Percentiles rank a stretch among this genome's conserved stretches.
Conservation (phyloP, 495 filamentous ascomycete genomes). For the Staphylotrichum longicolle region DNA sequence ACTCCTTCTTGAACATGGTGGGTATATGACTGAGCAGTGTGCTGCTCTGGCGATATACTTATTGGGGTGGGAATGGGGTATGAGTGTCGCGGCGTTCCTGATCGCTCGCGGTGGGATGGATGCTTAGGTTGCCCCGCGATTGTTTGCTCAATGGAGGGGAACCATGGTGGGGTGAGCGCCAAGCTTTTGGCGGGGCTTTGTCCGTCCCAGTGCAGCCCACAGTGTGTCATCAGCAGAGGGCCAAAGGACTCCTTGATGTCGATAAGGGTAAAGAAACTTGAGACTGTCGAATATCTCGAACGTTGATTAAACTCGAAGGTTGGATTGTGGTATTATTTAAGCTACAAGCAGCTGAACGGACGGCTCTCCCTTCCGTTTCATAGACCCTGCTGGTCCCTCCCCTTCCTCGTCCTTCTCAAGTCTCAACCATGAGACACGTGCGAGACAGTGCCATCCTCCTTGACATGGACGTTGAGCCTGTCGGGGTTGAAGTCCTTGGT, state of each 20-base stretch:
- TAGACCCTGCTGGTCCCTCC: background rate
- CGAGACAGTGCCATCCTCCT: constrained; percentile 68
- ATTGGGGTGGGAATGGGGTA: background rate
- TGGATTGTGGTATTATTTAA: constrained; percentile 1
- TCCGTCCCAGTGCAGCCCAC: background rate
- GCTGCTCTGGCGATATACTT: constrained; percentile 7
- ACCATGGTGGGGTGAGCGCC: constrained; percentile 15
- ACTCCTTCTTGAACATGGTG: constrained; percentile 94
- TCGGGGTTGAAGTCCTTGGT: constrained; percentile 60
- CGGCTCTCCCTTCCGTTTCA: background rate
- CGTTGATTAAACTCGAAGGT: too few species aligned
- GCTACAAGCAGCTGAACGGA: background rate
- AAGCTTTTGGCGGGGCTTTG: constrained; percentile 20
- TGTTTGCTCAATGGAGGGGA: constrained; percentile 23
- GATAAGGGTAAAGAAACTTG: too few species aligned
- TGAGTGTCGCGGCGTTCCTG: too few species aligned
- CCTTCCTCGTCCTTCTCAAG: too few species aligned
- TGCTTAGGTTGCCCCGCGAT: constrained; percentile 28
- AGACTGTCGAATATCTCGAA: too few species aligned
- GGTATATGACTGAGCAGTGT: constrained; percentile 12
- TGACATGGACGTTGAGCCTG: constrained; percentile 71
- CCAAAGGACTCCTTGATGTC: background rate
- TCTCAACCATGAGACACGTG: constrained; percentile 61
- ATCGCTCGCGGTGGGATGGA: background rate
- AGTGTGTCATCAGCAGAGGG: background rate